A percentile compares a stretch with the other conserved stretches of the same genome.
These are phyloP conservation scores for Kingdonia uniflora DNA, from an alignment of 164 flowering plant genomes.

Conservation along the genomic window DNA sequence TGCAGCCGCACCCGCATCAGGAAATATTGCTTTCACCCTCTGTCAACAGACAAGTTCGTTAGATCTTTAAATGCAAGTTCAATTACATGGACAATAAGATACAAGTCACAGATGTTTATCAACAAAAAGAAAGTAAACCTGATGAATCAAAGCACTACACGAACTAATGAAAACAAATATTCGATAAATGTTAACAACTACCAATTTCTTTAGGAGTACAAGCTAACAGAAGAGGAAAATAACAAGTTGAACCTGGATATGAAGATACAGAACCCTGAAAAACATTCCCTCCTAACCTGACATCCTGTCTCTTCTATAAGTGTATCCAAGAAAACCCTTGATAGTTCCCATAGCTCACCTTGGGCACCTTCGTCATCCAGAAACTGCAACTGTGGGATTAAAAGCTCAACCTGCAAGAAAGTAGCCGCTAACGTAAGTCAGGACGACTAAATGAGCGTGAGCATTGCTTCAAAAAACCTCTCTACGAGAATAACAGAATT, in stretches of 20 bases:
- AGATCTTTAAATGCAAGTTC: neutral
- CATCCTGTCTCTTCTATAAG: slow-evolving; percentile 70
- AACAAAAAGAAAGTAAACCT: too few relatives aligned
- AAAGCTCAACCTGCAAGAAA: slow-evolving; percentile 71
- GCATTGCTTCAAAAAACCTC: neutral
- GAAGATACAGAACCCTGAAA: neutral
- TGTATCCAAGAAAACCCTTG: slow-evolving; percentile 74
- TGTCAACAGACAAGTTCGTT: slow-evolving; percentile 14
- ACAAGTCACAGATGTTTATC: too few relatives aligned
- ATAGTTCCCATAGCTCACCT: slow-evolving; percentile 89
- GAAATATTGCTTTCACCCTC: slow-evolving; percentile 87
- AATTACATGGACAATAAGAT: too few relatives aligned
- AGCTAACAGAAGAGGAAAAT: neutral
- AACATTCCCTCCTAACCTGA: slow-evolving; percentile 42
- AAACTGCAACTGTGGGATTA: slow-evolving; percentile 89
- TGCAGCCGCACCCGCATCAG: slow-evolving; percentile 99
- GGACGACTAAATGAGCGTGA: neutral
- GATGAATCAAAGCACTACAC: too few relatives aligned
- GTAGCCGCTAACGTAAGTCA: neutral
- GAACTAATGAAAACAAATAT: too few relatives aligned
- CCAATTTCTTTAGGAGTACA: too few relatives aligned
- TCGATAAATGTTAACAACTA: too few relatives aligned
- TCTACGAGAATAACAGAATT: neutral
- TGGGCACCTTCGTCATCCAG: slow-evolving; percentile 99
- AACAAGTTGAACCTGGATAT: neutral